These are phyloP conservation scores for Globisporangium canariense DNA, from an alignment of 352 stramenopile species.

Conservation along the genomic window DNA sequence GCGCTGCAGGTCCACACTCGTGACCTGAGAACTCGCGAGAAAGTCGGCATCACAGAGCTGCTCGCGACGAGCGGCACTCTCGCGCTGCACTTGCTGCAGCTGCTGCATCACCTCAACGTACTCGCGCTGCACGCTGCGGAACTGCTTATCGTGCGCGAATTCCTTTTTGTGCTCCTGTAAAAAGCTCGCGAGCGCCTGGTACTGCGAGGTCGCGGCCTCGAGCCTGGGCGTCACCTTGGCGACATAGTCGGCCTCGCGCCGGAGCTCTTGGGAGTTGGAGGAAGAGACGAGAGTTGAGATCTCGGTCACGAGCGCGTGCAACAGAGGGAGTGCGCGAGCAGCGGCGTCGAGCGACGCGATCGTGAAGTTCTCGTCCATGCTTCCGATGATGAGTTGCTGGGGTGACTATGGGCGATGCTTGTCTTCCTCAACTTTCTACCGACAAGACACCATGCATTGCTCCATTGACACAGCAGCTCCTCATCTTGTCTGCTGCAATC, in stretches of 20 bases:
- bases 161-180: constrained; percentile 60
- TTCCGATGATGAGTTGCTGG: neutral
- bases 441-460: neutral
- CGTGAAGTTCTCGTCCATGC: constrained; percentile 6
- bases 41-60: constrained; percentile 72
- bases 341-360: constrained; percentile 51
- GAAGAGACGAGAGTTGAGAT: constrained; percentile 32
- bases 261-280: constrained; percentile 28
- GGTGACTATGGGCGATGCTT: neutral
- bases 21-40: constrained; percentile 46
- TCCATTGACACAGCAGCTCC: no score
- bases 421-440: neutral
- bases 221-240: constrained; percentile 41
- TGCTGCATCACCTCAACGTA: constrained; percentile 72
- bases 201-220: constrained; percentile 52
- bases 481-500: no score
- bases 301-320: constrained; percentile 33
- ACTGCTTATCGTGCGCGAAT: constrained; percentile 39
- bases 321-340: constrained; percentile 25
- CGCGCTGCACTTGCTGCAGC: constrained; percentile 59
- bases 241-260: constrained; percentile 56
- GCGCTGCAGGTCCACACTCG: constrained; percentile 62
- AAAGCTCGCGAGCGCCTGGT: constrained; percentile 59
- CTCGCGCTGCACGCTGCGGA: constrained; percentile 48
- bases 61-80: constrained; percentile 49